Base-by-base conservation (phyloP, 2,329 filamentous ascomycete genomes). In the Pseudogymnoascus sp. region DNA sequence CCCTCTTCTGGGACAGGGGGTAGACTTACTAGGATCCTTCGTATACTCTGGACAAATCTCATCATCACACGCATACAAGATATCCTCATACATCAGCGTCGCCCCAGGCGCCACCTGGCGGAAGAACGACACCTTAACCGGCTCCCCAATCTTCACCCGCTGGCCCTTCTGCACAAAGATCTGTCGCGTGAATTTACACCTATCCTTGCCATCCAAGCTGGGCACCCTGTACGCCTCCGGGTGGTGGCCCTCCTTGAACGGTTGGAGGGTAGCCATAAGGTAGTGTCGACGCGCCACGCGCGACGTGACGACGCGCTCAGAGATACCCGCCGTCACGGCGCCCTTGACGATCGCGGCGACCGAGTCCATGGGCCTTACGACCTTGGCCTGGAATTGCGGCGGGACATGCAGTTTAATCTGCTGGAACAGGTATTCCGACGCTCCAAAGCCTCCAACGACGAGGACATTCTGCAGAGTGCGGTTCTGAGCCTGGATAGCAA, bases 131-230 rank as follows among this genome's bases (percentile, higher is more conserved):
- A 97, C 94, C 81, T 97, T 97, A 78, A 97, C 93, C 1, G 94
- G 93, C 78, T 99, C 94, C 70, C 94, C 94, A 75, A 96, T 97
- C 87, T 97, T 97, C 77, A 99, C 92, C 75, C 95, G 89, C 76
- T 99, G 94, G 14, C 94, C 94, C 79, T 97, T 97, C 72, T 97
- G 94, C 67, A 99, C 93, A 70, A 97, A 99, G 63, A 99, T 97
- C 74, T 99, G 94, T 61, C 94, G 83, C 1, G 94, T 97, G 74
- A 97, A 97, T 78, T 97, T 97, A 88, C 94, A 99, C 65, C 94
- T 86, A 72, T 99, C 94, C 76, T 97, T 96, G 72, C 94, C 94
- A 70, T 99, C 94, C 63, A 99, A 83, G 66, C 91, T 96, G 16
- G 94, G 94, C 23, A 97, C 94, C 73, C 94, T 92, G 80, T 97